Base-by-base conservation (phyloP, 2,329 filamentous ascomycete genomes). In the Sporothrix humicola region DNA sequence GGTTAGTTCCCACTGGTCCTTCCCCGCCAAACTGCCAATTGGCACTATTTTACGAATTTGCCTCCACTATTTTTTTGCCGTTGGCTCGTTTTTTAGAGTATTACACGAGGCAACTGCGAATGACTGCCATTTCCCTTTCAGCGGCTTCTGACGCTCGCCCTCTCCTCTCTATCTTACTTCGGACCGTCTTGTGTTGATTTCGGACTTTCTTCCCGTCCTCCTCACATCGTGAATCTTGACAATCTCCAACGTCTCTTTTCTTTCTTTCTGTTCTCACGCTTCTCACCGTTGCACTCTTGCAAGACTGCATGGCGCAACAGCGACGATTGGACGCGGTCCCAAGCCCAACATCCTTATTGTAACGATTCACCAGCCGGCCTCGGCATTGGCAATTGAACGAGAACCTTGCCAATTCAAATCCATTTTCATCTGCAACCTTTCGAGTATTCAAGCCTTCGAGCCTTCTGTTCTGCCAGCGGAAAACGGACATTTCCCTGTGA, bases 361-460 rank as follows among this genome's bases (percentile, higher is more conserved):
- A 68, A 68, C 65, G 46, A 44, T 42, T 44, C 66, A 56, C 66
- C 17, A 69, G 17, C 66, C 15, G 66, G 66, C 66, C 66, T 69
- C 66, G 66, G 66, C 48, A 12, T 50, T 37, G 65, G 44, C 65
- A 13, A 52, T 44, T 46, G 17, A 3, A 37, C 31, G 31, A 37
- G 31, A 37, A 37, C 31, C 31, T 37, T 37, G 31, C 31, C 31
- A 37, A 37, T 37, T 37, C 31, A 37, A 37, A 9, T 7, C 6
- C 20, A 48, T 66, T 66, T 31, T 61, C 13, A 61, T 42, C 26
- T 65, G 59, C 59, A n/a, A 65, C 59, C 2, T 5, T 15, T 13
- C 59, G 26, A 48, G 9, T 31, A 3, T 48, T 12, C 50, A 3
- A 44, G 10, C 17, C 20, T 48, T 56, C 7, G 31, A 37, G 9